phyloP scores from a whole-genome alignment of 2,329 filamentous ascomycete genomes.

The Diaporthe caulivora region DNA sequence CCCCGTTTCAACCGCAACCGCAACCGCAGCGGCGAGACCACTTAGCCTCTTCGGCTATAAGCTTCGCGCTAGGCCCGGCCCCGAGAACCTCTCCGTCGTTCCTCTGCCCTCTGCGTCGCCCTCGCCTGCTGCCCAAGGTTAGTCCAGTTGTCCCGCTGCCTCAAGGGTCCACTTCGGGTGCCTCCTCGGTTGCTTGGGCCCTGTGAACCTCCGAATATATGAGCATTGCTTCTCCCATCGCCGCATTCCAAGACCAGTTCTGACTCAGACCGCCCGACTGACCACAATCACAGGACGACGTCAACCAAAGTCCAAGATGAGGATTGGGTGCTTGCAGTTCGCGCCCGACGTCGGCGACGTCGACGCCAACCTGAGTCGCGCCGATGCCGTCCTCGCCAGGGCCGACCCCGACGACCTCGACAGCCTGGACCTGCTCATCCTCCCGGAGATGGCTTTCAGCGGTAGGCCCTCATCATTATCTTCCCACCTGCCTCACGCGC shows the following conservation, averaged over 20 bases:
- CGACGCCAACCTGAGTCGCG: constrained; percentile 76
- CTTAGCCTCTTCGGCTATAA: constrained; percentile 15
- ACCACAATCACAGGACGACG: background rate
- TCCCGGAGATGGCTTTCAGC: constrained; percentile 82
- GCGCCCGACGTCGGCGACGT: constrained; percentile 77
- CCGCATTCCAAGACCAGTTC: background rate
- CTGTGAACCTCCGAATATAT: background rate
- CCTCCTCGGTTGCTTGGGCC: background rate
- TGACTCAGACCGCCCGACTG: background rate
- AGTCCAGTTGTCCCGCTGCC: background rate
- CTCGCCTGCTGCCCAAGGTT: background rate
- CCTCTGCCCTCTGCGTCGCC: background rate
- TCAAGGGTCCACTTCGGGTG: constrained; percentile 2
- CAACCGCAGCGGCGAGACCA: background rate
- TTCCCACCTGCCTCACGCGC: background rate
- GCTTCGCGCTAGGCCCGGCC: constrained; percentile 4
- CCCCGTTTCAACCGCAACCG: background rate
- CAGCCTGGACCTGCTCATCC: constrained; percentile 76
- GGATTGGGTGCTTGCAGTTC: constrained; percentile 79
- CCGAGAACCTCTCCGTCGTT: background rate
- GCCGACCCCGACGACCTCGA: constrained; percentile 68
- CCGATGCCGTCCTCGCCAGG: constrained; percentile 71
- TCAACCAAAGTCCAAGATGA: constrained; percentile 61
- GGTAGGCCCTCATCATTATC: constrained; percentile 59
- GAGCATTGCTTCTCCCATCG: background rate